phyloP scores from a whole-genome alignment of 495 filamentous ascomycete species.

The Aspergillus egyptiacus region DNA sequence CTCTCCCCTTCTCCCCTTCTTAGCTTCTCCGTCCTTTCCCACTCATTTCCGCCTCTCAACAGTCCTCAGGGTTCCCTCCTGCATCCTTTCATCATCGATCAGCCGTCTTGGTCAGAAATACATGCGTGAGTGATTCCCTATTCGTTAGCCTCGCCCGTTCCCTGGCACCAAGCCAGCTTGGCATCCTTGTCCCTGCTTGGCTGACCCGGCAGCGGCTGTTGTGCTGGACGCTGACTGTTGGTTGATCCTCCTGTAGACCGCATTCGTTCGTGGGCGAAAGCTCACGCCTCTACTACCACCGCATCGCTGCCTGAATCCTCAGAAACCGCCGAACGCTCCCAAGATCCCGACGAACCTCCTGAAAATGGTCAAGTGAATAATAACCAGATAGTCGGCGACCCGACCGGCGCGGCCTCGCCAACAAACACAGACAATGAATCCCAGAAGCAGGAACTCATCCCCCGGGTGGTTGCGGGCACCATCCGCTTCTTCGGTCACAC shows the following conservation, averaged over 20 bases:
- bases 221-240: conserved; percentile 13
- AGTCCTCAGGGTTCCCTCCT: background rate
- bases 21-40: background rate
- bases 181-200: conserved; percentile 4
- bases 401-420: conserved; percentile 20
- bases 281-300: conserved; percentile 34
- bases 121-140: conserved; percentile 36
- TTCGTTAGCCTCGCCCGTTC: background rate
- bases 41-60: background rate
- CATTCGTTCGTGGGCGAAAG: conserved; percentile 47
- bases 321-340: conserved; percentile 13
- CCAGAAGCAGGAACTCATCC: conserved; percentile 24
- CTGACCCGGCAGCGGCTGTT: background rate
- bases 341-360: conserved; percentile 20
- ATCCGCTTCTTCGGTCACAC: conserved; percentile 35
- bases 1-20: conserved; percentile 6
- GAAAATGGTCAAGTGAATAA: conserved; percentile 38
- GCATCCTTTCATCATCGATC: conserved; percentile 3
- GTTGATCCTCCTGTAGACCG: conserved; percentile 28
- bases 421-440: conserved; percentile 15
- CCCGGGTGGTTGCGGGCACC: conserved; percentile 31
- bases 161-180: background rate
- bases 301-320: conserved; percentile 11
- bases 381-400: conserved; percentile 14
- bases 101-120: conserved; percentile 28